Base-by-base conservation (phyloP, 1,139 yeast genomes). In the Hyphopichia pseudoburtonii region DNA sequence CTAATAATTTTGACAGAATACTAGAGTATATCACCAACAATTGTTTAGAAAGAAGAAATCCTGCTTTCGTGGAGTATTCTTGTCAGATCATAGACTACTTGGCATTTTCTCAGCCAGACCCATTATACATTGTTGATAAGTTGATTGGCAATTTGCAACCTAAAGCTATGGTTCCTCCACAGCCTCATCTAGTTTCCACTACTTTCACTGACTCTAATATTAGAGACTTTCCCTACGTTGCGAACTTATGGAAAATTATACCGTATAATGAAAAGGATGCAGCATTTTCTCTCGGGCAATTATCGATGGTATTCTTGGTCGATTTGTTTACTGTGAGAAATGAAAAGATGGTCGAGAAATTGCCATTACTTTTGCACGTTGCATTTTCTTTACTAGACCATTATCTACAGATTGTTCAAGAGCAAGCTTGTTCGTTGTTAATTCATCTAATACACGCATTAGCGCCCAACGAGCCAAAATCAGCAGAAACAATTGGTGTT, bases 341-440 rank as follows among this genome's bases (percentile, higher is more conserved):
- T 40, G 86, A 82, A 14, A 62, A 78, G 10, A 71, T 85, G 53
- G 47, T 76, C 32, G 59, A 57, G 16, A 77, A 79, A 34, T 62
- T 90, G 10, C 90, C 97, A 0, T 62, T 87, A n/a, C 62, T 92
- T 26, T 61, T 92, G n/a, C 97, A 92, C 51, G 78, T 86, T 1
- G 75, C 90, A 2, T 76, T 90, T 48, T 86, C 87, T 1, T 66
- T 90, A 30, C 66, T 90, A 35, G 99, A 94, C 54, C 97, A 94
- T 57, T 94, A 92, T 58, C 70, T 86, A 32, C 78, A 80, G 0
- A 65, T 88, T 22, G 92, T 92, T 3, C 95, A 86, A 50, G 90
- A 86, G 40, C 94, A 88, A 48, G 95, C 97, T 0, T 73, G 82
- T 2, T 82, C 83, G 33, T 70, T 92, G 46, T 70, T 92, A 32